Conservation (phyloP, 2,329 filamentous ascomycete species). For the Trichoderma endophyticum region DNA sequence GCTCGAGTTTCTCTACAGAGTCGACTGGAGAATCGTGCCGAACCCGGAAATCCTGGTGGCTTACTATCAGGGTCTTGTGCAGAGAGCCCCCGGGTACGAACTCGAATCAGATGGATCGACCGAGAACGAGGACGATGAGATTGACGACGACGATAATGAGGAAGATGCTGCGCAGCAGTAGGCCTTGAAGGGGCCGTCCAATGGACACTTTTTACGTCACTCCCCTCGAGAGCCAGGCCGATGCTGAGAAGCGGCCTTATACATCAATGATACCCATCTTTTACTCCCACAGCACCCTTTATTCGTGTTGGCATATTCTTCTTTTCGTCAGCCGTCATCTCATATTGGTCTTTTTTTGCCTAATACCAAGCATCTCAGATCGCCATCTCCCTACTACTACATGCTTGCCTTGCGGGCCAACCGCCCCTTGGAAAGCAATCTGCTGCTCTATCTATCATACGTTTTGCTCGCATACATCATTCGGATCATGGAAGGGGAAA, state of each 20-base stretch:
- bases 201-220: not conserved
- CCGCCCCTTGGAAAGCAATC: not conserved
- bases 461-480: not conserved
- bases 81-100: slow-evolving; percentile 55
- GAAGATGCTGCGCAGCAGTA: slow-evolving; percentile 19
- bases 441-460: not conserved
- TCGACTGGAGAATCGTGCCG: slow-evolving; percentile 96
- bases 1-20: slow-evolving; percentile 84
- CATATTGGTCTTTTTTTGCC: not conserved
- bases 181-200: not conserved
- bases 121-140: slow-evolving; percentile 36
- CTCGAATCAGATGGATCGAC: slow-evolving; percentile 42
- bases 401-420: not conserved
- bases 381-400: not conserved
- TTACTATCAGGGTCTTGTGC: slow-evolving; percentile 87
- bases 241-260: not conserved
- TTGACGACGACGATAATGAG: slow-evolving; percentile 24
- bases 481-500: not conserved
- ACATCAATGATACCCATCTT: slow-evolving; percentile 20
- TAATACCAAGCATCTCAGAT: not conserved
- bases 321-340: slow-evolving; percentile 3
- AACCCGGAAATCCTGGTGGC: slow-evolving; percentile 90
- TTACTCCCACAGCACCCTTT: not conserved
- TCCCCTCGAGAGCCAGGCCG: not conserved
- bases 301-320: not conserved